Evolutionary conservation across 2,329 filamentous ascomycete genomes (phyloP), one percentile per base, ranked within the genome.

Genomic region (Pyrenochaeta sp.): DNA sequence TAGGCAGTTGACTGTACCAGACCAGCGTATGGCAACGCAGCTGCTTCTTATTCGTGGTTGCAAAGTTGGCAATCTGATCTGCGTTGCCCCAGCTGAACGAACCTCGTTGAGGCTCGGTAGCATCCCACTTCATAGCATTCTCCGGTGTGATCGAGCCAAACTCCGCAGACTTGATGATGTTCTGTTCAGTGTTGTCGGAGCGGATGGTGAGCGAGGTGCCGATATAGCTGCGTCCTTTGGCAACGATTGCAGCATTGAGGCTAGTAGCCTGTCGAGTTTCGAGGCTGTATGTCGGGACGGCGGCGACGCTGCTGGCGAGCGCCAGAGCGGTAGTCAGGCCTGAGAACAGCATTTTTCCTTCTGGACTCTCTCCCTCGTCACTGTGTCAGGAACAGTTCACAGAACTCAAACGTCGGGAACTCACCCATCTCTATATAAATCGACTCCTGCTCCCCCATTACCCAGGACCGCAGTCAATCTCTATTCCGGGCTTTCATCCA

Each of bases 111-210:
- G 69, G 65, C 52, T 74, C 71, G 3, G 62, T 74, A 4, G 63
- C 58, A 21, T 73, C 69, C 67, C 70, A 74, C 42, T 74, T 73
- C 67, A 68, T 65, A 18, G 63, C 55, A 48, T 72, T 72, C 44
- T 71, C 71, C 0, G 69, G 69, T 1, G 68, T 72, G 41, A 72
- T 63, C 11, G 62, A 65, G 8, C 63, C 63, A 34, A 68, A 68
- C 27, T 68, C 63, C 9, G 53, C 35, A 17, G 48, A 41, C 36
- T 50, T 48, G 41, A 61, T 58, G 28, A 61, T 36, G 39, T 55
- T 58, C 19, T 53, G 48, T 44, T 63, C 60, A 0, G 46, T 44
- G 50, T 65, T 67, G 53, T 69, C 67, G 38, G 51, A 58, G 22
- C 67, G 63, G 35, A 71, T 61, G 3, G 67, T 71, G 19, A 72